Evolutionary conservation across 73 alveolate species (phyloP).

Genomic region (Tetrahymena malaccensis): DNA sequence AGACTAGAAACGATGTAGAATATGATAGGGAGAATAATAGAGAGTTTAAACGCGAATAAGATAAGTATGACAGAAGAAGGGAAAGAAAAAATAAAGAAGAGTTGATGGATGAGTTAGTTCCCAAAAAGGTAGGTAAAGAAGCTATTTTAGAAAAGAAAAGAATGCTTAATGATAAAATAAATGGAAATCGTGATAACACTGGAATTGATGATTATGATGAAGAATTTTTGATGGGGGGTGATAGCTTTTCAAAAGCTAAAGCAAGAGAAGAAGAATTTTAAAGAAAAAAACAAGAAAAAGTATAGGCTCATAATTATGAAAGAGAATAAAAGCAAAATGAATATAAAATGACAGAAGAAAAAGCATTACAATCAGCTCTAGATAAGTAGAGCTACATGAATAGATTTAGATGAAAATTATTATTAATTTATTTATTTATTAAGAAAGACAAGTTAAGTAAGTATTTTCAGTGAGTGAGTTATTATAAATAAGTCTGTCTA

Average conservation of each 20-base stretch:
- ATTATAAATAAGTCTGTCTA: too few species aligned
- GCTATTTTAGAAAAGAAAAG: not conserved
- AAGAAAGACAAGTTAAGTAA: not conserved
- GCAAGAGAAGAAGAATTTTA: not conserved
- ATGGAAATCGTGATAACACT: not conserved
- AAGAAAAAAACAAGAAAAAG: not conserved
- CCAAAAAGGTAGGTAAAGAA: not conserved
- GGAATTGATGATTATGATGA: not conserved
- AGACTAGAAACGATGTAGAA: not conserved
- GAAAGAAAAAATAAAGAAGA: not conserved
- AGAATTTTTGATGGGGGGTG: not conserved
- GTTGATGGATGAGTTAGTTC: not conserved
- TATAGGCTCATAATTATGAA: not conserved
- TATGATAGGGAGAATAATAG: not conserved
- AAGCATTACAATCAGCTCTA: not conserved
- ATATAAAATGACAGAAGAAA: not conserved
- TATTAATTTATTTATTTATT: not conserved
- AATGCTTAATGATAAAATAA: not conserved
- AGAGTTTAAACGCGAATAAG: not conserved
- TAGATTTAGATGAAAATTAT: not conserved
- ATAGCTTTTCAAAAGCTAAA: not conserved
- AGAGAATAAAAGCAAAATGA: not conserved
- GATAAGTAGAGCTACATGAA: not conserved
- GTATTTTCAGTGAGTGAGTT: not conserved
- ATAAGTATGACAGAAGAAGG: not conserved